Conservation (phyloP, 257 asterid genomes). For the Solanum chiquidenum region DNA sequence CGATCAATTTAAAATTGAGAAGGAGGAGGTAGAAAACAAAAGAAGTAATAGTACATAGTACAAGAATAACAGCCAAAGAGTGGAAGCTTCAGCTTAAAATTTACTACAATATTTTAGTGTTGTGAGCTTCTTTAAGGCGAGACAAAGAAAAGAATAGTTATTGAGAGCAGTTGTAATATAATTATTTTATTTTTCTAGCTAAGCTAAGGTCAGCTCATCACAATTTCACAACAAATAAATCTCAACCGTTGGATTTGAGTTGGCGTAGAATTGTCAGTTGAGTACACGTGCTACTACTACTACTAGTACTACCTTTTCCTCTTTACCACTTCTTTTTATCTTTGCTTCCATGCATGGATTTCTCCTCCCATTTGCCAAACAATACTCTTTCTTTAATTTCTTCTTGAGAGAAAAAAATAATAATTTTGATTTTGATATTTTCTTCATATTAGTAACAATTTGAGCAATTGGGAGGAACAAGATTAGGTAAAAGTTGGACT, state of each 20-base stretch:
- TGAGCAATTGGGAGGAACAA: background rate
- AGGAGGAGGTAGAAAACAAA: background rate
- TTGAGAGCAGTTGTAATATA: conserved; percentile 8
- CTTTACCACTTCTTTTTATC: conserved; percentile 24
- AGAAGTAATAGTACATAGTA: background rate
- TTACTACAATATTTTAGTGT: background rate
- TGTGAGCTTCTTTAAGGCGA: conserved; percentile 11
- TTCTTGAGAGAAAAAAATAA: background rate
- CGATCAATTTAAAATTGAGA: background rate
- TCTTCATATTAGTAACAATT: background rate
- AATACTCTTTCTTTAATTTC: background rate
- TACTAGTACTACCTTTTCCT: background rate
- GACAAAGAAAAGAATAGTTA: conserved; percentile 43
- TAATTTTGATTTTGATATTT: conserved; percentile 1
- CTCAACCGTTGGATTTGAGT: conserved; percentile 15
- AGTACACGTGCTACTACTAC: conserved; percentile 36
- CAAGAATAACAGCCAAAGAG: conserved; percentile 7
- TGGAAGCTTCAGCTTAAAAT: conserved; percentile 23
- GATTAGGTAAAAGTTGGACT: background rate
- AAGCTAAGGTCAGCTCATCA: background rate
- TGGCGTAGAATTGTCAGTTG: conserved; percentile 26
- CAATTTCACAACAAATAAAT: background rate
- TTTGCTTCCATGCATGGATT: conserved; percentile 61
- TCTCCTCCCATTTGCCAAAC: conserved; percentile 32
- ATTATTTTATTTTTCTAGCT: background rate